Percentiles rank a stretch among this genome's conserved stretches.
phyloP scores from a whole-genome alignment of 2,329 filamentous ascomycete genomes.

The Tolypocladium ovalisporum region DNA sequence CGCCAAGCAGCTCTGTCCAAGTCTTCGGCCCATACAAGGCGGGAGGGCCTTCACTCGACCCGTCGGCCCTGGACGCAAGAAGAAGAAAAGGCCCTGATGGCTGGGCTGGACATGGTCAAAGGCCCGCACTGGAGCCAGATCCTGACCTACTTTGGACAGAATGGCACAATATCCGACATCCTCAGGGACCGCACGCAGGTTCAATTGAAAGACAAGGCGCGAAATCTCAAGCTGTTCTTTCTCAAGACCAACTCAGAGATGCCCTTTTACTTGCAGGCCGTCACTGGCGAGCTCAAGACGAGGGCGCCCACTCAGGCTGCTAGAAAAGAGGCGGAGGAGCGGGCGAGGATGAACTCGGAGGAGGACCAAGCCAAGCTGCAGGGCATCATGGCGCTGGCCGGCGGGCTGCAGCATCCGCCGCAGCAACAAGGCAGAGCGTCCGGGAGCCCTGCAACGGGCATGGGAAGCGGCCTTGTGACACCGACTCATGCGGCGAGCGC shows the following conservation, averaged over 20 bases:
- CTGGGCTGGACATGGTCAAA: conserved; percentile 77
- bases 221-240: conserved; percentile 85
- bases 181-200: conserved; percentile 85
- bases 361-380: conserved; percentile 50
- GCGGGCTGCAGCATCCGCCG: conserved; percentile 35
- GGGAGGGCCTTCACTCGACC: conserved; percentile 48
- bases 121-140: conserved; percentile 93
- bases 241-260: conserved; percentile 86
- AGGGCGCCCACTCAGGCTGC: conserved; percentile 66
- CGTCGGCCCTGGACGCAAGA: conserved; percentile 79
- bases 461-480: conserved; percentile 19
- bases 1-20: conserved; percentile 48
- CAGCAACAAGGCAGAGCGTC: conserved; percentile 12
- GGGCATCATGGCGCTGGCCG: conserved; percentile 45
- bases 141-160: conserved; percentile 68
- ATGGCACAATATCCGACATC: conserved; percentile 70
- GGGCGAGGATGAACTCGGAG: conserved; percentile 44
- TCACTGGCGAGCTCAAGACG: conserved; percentile 84
- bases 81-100: conserved; percentile 84
- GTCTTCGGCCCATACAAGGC: conserved; percentile 40
- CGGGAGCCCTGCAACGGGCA: conserved; percentile 12
- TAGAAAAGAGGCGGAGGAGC: conserved; percentile 55
- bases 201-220: conserved; percentile 83
- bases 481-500: conserved; percentile 20
- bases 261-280: conserved; percentile 75